Evolutionary conservation across 306 rosid species (phyloP), one percentile per base, ranked within the genome.

Genomic region (Crotalaria pallida): DNA sequence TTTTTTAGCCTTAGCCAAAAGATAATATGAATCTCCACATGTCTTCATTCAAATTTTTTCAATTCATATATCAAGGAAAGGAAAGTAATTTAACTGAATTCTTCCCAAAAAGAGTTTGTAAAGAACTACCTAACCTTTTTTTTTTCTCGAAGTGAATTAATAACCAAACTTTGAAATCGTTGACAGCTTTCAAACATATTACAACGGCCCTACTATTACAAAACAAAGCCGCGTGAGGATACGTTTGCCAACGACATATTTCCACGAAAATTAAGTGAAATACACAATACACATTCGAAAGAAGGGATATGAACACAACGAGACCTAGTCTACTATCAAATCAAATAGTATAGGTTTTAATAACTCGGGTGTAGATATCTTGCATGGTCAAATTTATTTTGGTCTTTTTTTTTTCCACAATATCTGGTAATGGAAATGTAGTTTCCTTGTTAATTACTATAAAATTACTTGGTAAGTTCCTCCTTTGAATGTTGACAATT

Each of bases 391-490:
- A 45, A n/a, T n/a, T 50, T 17, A 18, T 41, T 50, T 52, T 23
- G 15, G 33, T 10, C 3, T 50, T 1, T 18, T 18, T 50, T 50
- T 1, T 18, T 18, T 50, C 19, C 56, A 50, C 27, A 50, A 43
- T 43, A 3, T 13, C 7, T 44, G 16, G 21, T n/a, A n/a, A 45
- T n/a, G 19, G 18, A 45, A 15, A 45, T 6, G 19, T 13, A 47
- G 1, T 17, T 18, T 18, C 21, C 61, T 12, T 10, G 7, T 18
- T 17, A 48, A 47, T 47, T 21, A 31, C 59, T 19, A 49, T 67
- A 49, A 50, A 67, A 50, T 50, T 50, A 11, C 73, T 33, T 13
- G 33, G 65, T 40, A 56, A 53, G 4, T 70, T 70, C 66, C 56
- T 41, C 10, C 49, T 44, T 44, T 5, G 44, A 40, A 41, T 55